Conservation (phyloP, 768 basidiomycete species). For the Daedalea quercina region DNA sequence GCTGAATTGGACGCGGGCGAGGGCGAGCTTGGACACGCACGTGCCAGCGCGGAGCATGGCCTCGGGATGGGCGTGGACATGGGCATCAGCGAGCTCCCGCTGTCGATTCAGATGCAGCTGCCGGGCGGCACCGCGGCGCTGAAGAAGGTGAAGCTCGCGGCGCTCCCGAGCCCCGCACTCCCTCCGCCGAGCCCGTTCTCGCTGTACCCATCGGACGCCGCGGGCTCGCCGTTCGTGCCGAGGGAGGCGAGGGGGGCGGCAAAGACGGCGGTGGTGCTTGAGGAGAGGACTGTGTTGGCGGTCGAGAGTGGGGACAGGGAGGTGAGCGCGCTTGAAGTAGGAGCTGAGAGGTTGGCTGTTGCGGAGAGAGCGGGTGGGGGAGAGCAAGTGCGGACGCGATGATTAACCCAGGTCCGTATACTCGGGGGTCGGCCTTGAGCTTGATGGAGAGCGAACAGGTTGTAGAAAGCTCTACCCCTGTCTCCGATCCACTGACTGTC, state of each 20-base stretch:
- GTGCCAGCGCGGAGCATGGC: background rate
- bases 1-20: background rate
- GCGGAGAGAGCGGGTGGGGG: too few relatives aligned
- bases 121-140: conserved; percentile 3
- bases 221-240: background rate
- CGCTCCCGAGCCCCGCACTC: conserved; percentile 21
- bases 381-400: too few relatives aligned
- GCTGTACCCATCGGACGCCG: conserved; percentile 12
- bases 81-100: background rate
- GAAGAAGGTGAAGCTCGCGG: conserved; percentile 18
- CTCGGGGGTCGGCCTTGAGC: too few relatives aligned
- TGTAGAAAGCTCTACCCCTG: too few relatives aligned
- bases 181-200: conserved; percentile 22
- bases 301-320: background rate
- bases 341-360: too few relatives aligned
- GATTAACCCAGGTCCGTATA: too few relatives aligned
- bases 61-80: background rate
- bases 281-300: background rate
- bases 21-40: background rate
- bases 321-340: too few relatives aligned
- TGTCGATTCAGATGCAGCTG: background rate
- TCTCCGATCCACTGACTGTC: too few relatives aligned
- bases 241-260: background rate
- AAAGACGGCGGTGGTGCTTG: background rate
- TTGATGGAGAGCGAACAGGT: too few relatives aligned